Evolutionary conservation across 2,329 filamentous ascomycete genomes (phyloP), one percentile per base, ranked within the genome.

Genomic region (Arachnomyces sp.): DNA sequence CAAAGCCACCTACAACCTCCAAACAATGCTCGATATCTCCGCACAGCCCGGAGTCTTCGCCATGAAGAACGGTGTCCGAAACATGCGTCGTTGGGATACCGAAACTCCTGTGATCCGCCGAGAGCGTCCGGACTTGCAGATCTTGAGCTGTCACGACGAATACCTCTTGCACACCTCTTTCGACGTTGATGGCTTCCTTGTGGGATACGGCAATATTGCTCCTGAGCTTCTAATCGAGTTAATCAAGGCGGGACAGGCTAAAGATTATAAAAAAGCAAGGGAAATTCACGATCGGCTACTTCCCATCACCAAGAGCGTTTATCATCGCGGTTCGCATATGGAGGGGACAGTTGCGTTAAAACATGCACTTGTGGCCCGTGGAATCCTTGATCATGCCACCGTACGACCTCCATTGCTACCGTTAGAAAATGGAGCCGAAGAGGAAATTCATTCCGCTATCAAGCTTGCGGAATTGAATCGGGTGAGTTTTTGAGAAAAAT

Each of bases 11-110:
- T 74, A 74, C 51, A 70, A 55, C 45, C 59, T 75, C 15, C 62
- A 74, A 45, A 75, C 71, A 0, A 64, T 74, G 46, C 64, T 75
- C 2, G 71, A 75, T 37, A 74, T 74, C 39, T 61, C 71, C 2
- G 72, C 70, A 6, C 69, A 63, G 28, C 72, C 71, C 1, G 71
- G 72, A 18, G 69, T 73, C 4, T 72, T 75, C 34, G 72, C 72
- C 12, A 75, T 75, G 71, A 75, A 75, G 63, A 75, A 74, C 45
- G 72, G 72, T 14, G 72, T 75, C 7, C 66, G 72, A 39, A 74
- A 75, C 53, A 74, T 75, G 72, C 64, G 69, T n/a, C 67, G 72
- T 13, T 75, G 72, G 72, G 72, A 75, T 38, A 72, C 68, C 0
- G 72, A 75, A 52, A 75, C 75, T 44, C 72, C 71, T 12, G 62